A percentile compares a stretch with the other conserved stretches of the same genome.
phyloP scores from a whole-genome alignment of 1,284 basidiomycete genomes.

The Singerocomus rubriflavus region DNA sequence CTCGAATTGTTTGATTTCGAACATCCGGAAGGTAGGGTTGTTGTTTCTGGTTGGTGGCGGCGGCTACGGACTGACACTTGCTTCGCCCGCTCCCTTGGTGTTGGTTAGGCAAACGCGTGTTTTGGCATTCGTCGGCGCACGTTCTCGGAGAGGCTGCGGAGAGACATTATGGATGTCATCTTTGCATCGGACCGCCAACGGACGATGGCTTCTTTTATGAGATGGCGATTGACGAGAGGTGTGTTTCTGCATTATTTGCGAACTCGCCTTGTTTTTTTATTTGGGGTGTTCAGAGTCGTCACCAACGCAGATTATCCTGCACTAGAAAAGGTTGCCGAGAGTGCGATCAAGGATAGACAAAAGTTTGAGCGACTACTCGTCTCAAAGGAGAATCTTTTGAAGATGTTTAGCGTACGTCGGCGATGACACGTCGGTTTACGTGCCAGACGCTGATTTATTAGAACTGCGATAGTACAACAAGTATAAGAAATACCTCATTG shows the following conservation, averaged over 20 bases:
- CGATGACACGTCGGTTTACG: neutral
- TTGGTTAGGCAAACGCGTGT: constrained; percentile 81
- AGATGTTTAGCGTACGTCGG: constrained; percentile 90
- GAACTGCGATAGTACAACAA: constrained; percentile 83
- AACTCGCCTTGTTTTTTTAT: neutral
- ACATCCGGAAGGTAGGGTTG: constrained; percentile 75
- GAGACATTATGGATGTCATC: constrained; percentile 94
- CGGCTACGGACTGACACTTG: no score
- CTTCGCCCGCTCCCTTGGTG: no score
- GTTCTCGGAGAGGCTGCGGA: constrained; percentile 98
- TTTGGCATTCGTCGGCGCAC: constrained; percentile 99
- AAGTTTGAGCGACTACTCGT: constrained; percentile 94
- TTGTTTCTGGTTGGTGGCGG: neutral
- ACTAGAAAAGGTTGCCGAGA: constrained; percentile 87
- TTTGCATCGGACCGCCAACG: constrained; percentile 96
- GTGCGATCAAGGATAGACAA: constrained; percentile 94
- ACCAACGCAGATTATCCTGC: constrained; percentile 81
- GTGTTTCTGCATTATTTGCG: constrained; percentile 10
- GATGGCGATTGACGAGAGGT: constrained; percentile 83
- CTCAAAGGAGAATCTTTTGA: constrained; percentile 89
- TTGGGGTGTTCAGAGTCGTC: constrained; percentile 54
- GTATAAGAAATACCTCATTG: constrained; percentile 97
- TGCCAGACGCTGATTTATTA: constrained; percentile 9
- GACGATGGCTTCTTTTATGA: constrained; percentile 99
- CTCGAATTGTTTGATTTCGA: constrained; percentile 94